A percentile compares a stretch with the other conserved stretches of the same genome.
These are phyloP conservation scores for Sporothrix globosa DNA, from an alignment of 2,329 filamentous ascomycete genomes.

Conservation along the genomic window DNA sequence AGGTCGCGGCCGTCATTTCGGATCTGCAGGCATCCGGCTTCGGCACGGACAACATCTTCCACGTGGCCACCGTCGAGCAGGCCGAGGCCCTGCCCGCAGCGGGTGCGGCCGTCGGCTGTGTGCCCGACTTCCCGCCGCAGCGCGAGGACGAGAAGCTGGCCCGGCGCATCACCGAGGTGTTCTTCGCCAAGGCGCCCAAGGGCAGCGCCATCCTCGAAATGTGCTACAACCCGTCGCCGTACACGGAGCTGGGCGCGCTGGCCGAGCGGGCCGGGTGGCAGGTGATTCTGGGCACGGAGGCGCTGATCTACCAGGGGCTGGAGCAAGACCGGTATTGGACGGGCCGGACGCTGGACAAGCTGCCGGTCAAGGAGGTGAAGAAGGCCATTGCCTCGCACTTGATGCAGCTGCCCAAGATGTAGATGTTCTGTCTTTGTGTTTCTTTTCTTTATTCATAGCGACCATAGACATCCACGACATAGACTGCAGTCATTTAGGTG, in stretches of 20 bases:
- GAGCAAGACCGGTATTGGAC: slow-evolving; percentile 71
- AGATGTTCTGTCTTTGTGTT: neutral
- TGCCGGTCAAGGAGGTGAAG: slow-evolving; percentile 65
- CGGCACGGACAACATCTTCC: slow-evolving; percentile 58
- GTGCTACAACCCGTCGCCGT: slow-evolving; percentile 77
- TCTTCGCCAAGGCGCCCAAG: slow-evolving; percentile 53
- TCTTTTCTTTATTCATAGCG: neutral
- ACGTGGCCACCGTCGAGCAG: slow-evolving; percentile 64
- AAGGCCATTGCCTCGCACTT: slow-evolving; percentile 52
- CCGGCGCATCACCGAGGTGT: slow-evolving; percentile 55
- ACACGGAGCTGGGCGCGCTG: slow-evolving; percentile 66
- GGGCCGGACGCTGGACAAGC: slow-evolving; percentile 58
- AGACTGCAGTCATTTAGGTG: neutral
- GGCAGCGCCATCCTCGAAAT: slow-evolving; percentile 72
- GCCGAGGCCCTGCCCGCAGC: slow-evolving; percentile 61
- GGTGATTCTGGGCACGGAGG: slow-evolving; percentile 75
- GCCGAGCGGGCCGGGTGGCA: slow-evolving; percentile 68
- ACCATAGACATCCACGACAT: slow-evolving; percentile 13
- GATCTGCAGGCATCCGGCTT: slow-evolving; percentile 66
- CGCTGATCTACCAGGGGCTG: slow-evolving; percentile 75
- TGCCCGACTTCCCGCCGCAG: slow-evolving; percentile 74
- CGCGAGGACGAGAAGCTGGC: slow-evolving; percentile 65
- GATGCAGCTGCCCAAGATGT: slow-evolving; percentile 37
- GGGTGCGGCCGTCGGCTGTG: slow-evolving; percentile 71
- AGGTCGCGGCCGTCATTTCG: slow-evolving; percentile 67